Conservation (phyloP, 2,329 filamentous ascomycete species). For the Cephalotrichum gorgonifer region DNA sequence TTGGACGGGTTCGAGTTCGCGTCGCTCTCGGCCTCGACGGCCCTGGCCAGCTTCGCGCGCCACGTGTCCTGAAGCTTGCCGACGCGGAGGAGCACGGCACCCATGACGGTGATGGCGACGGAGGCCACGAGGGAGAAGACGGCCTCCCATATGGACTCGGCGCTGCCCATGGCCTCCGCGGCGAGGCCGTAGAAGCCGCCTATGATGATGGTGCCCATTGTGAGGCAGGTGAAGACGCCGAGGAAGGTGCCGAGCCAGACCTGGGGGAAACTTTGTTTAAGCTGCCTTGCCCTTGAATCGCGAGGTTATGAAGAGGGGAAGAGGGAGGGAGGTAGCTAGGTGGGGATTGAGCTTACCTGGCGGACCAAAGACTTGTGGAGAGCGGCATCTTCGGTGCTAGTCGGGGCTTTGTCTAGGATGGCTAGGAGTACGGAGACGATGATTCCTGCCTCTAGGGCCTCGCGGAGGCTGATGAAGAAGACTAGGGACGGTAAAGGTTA, state of each 20-base stretch:
- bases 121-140: constrained; percentile 57
- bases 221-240: constrained; percentile 54
- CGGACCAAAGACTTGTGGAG: no score
- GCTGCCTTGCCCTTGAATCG: no score
- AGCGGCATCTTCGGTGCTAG: no score
- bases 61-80: constrained; percentile 71
- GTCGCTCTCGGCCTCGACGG: no score
- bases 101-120: constrained; percentile 63
- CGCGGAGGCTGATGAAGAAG: no score
- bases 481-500: no score
- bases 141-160: constrained; percentile 66
- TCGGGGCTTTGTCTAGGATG: no score
- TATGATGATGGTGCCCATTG: constrained; percentile 58
- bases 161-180: constrained; percentile 46
- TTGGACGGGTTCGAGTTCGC: constrained; percentile 25
- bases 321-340: background rate
- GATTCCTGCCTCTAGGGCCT: no score
- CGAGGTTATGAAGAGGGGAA: no score
- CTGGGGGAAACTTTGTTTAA: constrained; percentile 41
- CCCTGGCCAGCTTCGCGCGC: constrained; percentile 60
- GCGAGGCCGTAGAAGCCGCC: constrained; percentile 63
- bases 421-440: no score
- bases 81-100: constrained; percentile 62
- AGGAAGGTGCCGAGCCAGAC: constrained; percentile 58
- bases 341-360: no score